These are phyloP conservation scores for Tylopilus rubrobrunneus DNA, from an alignment of 768 basidiomycete species.

Conservation along the genomic window DNA sequence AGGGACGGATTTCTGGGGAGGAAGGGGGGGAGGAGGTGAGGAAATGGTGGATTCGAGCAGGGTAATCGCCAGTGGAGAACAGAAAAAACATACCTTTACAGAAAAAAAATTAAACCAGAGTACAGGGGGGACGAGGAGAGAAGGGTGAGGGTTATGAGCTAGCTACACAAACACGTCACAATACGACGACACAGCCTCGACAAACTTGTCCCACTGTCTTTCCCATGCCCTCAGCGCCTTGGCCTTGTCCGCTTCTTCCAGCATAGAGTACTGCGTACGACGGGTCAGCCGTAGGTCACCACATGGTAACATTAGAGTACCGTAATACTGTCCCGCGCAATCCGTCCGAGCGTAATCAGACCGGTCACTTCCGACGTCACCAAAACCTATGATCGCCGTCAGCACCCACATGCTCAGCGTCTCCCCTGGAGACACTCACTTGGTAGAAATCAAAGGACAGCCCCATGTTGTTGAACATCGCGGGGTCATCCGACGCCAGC, in stretches of 20 bases:
- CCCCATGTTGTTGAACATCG: not conserved
- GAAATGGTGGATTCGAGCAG: conserved; percentile 52
- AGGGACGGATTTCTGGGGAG: conserved; percentile 47
- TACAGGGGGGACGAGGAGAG: not conserved
- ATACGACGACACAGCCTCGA: conserved; percentile 22
- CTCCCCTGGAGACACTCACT: not conserved
- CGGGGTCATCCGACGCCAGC: not conserved
- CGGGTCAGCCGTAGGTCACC: not conserved
- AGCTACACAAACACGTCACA: conserved; percentile 18
- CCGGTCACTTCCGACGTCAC: not conserved
- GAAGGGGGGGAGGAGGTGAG: conserved; percentile 53
- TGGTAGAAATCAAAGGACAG: not conserved
- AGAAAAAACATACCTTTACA: conserved; percentile 35
- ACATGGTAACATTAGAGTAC: not conserved
- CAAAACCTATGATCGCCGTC: not conserved
- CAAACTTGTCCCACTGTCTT: conserved; percentile 36
- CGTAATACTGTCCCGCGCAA: not conserved
- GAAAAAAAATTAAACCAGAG: not conserved
- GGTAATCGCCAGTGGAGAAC: conserved; percentile 36
- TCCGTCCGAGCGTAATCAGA: not conserved
- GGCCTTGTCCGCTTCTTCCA: not conserved
- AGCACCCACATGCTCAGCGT: not conserved
- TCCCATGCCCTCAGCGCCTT: conserved; percentile 39
- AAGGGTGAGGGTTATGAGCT: conserved; percentile 8
- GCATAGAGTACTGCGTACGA: not conserved